phyloP scores from a whole-genome alignment of 2,329 filamentous ascomycete genomes.

The Cladophialophora psammophila region DNA sequence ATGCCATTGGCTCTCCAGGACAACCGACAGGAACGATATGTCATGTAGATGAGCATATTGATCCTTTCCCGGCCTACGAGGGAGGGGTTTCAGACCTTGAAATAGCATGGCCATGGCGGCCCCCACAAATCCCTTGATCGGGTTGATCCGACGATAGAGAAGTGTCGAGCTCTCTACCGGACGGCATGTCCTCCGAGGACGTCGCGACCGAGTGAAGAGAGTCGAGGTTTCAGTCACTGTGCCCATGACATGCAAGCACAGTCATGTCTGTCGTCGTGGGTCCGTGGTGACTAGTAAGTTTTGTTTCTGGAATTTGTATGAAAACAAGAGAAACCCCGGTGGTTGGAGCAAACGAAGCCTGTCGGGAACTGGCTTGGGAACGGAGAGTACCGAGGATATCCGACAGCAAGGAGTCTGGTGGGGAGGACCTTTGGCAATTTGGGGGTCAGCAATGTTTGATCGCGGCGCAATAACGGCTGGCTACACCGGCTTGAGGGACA shows the following conservation, averaged over 20 bases:
- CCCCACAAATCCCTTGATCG: background rate
- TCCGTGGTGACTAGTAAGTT: background rate
- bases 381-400: background rate
- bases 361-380: background rate
- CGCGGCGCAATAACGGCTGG: too few species aligned
- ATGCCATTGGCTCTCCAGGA: conserved; percentile 37
- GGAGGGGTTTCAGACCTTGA: background rate
- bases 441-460: background rate
- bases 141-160: background rate
- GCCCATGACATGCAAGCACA: background rate
- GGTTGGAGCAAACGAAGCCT: background rate
- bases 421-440: background rate
- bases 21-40: conserved; percentile 39
- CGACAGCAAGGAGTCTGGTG: background rate
- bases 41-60: conserved; percentile 17
- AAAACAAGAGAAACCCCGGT: background rate
- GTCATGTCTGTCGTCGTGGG: background rate
- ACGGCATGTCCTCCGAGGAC: background rate
- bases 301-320: background rate
- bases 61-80: background rate
- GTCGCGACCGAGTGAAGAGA: background rate
- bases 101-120: background rate
- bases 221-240: background rate
- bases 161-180: background rate
- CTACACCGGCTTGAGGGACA: too few species aligned